Evolutionary conservation across 2,329 filamentous ascomycete species (phyloP).

Genomic region (Parastagonospora nodorum): DNA sequence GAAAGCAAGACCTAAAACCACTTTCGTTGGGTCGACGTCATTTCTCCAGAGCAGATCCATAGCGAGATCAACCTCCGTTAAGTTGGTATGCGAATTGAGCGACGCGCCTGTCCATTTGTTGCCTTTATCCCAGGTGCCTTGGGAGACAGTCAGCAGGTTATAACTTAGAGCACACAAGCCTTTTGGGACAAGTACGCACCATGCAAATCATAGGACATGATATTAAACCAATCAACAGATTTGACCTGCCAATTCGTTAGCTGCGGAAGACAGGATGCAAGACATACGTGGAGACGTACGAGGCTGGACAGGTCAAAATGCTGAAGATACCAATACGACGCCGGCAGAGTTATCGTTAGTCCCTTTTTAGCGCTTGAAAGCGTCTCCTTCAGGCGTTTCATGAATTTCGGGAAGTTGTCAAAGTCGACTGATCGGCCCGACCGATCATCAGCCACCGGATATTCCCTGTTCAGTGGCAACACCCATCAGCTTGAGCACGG

Average conservation of each 20-base stretch:
- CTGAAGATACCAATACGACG: constrained; percentile 26
- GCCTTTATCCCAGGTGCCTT: constrained; percentile 46
- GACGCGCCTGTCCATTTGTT: constrained; percentile 31
- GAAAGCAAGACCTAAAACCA: constrained; percentile 53
- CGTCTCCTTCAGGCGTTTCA: neutral
- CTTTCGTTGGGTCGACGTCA: constrained; percentile 45
- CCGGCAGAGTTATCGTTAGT: constrained; percentile 21
- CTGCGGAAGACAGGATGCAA: no score
- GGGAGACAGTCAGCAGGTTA: no score
- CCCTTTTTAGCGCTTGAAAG: neutral
- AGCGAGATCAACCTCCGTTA: constrained; percentile 51
- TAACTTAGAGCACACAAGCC: no score
- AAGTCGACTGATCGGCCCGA: constrained; percentile 42
- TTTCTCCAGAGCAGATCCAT: constrained; percentile 55
- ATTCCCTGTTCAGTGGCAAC: no score
- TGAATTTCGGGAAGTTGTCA: constrained; percentile 18
- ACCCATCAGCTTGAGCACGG: no score
- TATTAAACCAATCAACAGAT: constrained; percentile 52
- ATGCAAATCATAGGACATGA: constrained; percentile 55
- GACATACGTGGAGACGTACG: no score
- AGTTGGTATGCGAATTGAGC: constrained; percentile 49
- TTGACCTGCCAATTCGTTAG: no score
- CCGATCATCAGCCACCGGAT: constrained; percentile 38
- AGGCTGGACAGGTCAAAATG: constrained; percentile 26
- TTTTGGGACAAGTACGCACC: no score